Evolutionary conservation across 1,284 basidiomycete species (phyloP), one percentile per base, ranked within the genome.

Genomic region (Ganoderma lingzhi): DNA sequence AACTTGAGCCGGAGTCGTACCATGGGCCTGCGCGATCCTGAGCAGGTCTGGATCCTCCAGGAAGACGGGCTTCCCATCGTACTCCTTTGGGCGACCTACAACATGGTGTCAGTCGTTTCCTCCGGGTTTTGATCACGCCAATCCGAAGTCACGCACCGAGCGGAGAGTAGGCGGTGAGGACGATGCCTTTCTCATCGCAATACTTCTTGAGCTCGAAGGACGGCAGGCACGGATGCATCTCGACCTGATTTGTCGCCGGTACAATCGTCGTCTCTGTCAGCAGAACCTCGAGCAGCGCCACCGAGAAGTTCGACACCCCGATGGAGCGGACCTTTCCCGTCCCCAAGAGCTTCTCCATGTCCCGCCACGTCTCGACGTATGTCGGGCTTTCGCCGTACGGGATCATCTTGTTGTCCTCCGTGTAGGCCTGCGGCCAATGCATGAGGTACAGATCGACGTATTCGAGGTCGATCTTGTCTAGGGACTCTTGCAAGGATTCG

Each of bases 401-500:
- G 32, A 74, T 65, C 15, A 69, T 69, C 37, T 70, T 67, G 73
- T 82, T 75, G 58, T 71, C 70, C 51, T 70, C 63, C 6, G 73
- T 73, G 61, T 74, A 45, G 86, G 90, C 87, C 63, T 88, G 87
- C 32, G 79, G 80, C 88, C 89, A 91, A 80, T 93, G 91, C 78
- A 93, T 85, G 28, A 94, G 83, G 79, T 90, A 93, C 30, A 93
- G 80, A 76, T 94, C 91, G 65, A 94, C 84, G 79, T 93, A 93
- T 32, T 85, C 88, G 51, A 87, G 72, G 42, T 84, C 84, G 15
- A 94, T 84, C 72, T 86, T 84, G 65, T 84, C 79, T 32, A 94
- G 84, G 28, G 93, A 94, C 68, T 86, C 82, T 71, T 91, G 86
- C 66, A 97, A 84, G 19, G 93, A 92, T 60, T 87, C 87, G 62